Evolutionary conservation across 306 rosid genomes (phyloP).

Genomic region (Quercus ilex): DNA sequence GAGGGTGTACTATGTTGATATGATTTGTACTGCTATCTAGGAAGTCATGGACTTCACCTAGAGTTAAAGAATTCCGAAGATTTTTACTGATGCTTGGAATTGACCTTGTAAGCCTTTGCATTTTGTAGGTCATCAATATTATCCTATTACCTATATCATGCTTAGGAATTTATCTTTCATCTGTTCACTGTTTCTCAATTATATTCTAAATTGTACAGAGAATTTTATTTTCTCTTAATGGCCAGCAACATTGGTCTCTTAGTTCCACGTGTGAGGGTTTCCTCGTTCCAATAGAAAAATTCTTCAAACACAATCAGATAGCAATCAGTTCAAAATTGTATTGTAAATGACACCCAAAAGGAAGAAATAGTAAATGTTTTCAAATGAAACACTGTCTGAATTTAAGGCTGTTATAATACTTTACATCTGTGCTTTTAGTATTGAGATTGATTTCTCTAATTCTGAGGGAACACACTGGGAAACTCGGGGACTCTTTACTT

Average conservation of each 20-base stretch:
- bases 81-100: conserved; percentile 10
- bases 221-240: not conserved
- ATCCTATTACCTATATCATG: not conserved
- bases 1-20: conserved; percentile 48
- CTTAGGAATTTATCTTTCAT: not conserved
- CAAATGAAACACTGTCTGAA: not conserved
- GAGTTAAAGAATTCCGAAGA: conserved; percentile 9
- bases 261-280: not conserved
- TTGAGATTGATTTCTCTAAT: no score
- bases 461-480: not conserved
- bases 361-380: not conserved
- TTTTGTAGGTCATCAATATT: not conserved
- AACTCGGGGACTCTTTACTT: no score
- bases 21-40: conserved; percentile 23
- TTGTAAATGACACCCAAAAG: not conserved
- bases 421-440: not conserved
- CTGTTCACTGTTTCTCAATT: not conserved
- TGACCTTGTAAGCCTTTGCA: conserved; percentile 5
- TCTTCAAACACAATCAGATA: not conserved
- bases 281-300: not conserved
- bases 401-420: not conserved
- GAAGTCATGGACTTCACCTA: conserved; percentile 15
- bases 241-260: not conserved
- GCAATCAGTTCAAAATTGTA: not conserved
- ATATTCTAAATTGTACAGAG: not conserved